These are phyloP conservation scores for Lactarius indigo DNA, from an alignment of 768 basidiomycete species.

Conservation along the genomic window DNA sequence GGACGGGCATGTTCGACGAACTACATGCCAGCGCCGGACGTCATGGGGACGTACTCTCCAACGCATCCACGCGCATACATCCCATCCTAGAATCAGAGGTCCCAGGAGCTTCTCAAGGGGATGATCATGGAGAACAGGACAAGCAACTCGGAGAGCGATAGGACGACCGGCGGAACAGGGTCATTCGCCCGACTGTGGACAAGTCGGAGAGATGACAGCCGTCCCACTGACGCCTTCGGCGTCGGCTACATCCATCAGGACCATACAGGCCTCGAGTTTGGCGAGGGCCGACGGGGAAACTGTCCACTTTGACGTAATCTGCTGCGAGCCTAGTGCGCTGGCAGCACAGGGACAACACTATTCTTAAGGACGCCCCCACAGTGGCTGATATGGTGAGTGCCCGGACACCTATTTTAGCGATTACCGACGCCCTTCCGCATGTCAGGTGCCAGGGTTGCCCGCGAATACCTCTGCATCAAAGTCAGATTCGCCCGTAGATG, in stretches of 20 bases:
- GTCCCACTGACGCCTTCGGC: background rate
- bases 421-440: background rate
- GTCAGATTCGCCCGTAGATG: background rate
- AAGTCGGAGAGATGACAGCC: background rate
- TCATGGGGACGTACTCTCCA: background rate
- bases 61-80: background rate
- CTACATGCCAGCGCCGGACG: background rate
- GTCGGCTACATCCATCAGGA: background rate
- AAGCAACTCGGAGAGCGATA: background rate
- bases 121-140: background rate
- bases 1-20: conserved; percentile 20
- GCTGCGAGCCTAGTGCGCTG: background rate
- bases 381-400: background rate
- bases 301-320: background rate
- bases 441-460: background rate
- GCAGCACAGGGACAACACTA: conserved; percentile 14
- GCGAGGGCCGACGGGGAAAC: background rate
- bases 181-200: background rate
- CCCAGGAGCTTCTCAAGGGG: background rate
- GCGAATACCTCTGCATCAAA: background rate
- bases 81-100: background rate
- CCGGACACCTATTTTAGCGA: background rate
- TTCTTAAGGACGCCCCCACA: background rate
- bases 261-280: background rate
- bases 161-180: background rate